Percentiles rank a stretch among this genome's conserved stretches.
Evolutionary conservation across 1,284 basidiomycete species (phyloP).

Genomic region (Cryptococcus amylolentus): DNA sequence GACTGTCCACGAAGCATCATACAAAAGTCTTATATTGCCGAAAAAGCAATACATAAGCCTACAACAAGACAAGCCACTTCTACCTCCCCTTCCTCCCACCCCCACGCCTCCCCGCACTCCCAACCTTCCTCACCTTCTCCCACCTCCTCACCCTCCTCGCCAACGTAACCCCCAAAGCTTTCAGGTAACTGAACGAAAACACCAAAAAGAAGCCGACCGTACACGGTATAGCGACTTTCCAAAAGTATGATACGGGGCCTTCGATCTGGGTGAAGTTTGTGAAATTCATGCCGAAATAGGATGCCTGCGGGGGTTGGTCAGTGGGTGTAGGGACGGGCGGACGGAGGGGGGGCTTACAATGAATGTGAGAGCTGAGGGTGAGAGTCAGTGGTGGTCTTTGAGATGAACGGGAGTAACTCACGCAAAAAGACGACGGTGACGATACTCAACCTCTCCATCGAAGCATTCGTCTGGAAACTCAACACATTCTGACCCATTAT

Average conservation of each 20-base stretch:
- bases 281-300: conserved; percentile 47
- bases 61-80: too few relatives aligned
- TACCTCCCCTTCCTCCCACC: not conserved
- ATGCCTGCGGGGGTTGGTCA: conserved; percentile 10
- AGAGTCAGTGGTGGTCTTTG: not conserved
- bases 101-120: not conserved
- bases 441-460: conserved; percentile 49
- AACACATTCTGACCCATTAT: conserved; percentile 33
- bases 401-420: conserved; percentile 20
- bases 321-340: not conserved
- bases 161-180: conserved; percentile 26
- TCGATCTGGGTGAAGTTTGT: conserved; percentile 33
- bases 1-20: too few relatives aligned
- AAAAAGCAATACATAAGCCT: too few relatives aligned
- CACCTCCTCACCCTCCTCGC: conserved; percentile 27
- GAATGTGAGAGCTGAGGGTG: conserved; percentile 27
- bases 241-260: conserved; percentile 42
- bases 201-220: conserved; percentile 47
- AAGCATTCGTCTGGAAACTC: conserved; percentile 48
- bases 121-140: conserved; percentile 24
- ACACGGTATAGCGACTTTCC: conserved; percentile 45
- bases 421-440: conserved; percentile 51
- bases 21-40: too few relatives aligned
- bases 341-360: conserved; percentile 19
- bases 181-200: conserved; percentile 43